Conservation (phyloP, 2,329 filamentous ascomycete species). For the Septoria petroselini region DNA sequence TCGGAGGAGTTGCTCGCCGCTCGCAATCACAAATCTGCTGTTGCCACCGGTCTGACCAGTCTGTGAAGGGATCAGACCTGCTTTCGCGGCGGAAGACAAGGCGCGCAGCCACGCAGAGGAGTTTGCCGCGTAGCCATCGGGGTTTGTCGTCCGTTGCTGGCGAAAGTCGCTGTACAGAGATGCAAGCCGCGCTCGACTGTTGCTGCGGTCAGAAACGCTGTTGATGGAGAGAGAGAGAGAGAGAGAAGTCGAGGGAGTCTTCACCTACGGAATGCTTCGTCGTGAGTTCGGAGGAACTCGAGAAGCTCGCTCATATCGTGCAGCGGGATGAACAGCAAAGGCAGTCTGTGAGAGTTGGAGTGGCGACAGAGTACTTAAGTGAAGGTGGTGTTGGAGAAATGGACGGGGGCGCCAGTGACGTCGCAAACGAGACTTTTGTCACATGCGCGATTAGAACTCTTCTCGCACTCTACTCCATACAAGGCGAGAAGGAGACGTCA, state of each 20-base stretch:
- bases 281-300: constrained; percentile 54
- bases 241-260: too few species aligned
- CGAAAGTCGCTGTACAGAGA: constrained; percentile 88
- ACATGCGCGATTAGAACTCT: constrained; percentile 1
- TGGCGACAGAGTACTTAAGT: neutral
- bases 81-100: constrained; percentile 64
- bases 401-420: neutral
- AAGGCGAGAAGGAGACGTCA: neutral
- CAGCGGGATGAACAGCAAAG: too few species aligned
- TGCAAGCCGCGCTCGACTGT: constrained; percentile 66
- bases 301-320: constrained; percentile 57
- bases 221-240: constrained; percentile 5
- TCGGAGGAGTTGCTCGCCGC: constrained; percentile 62
- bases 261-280: constrained; percentile 50
- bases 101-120: constrained; percentile 73
- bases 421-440: constrained; percentile 1
- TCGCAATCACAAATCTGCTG: constrained; percentile 52
- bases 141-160: constrained; percentile 70
- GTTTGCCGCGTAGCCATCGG: constrained; percentile 81
- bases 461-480: too few species aligned
- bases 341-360: too few species aligned
- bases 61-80: constrained; percentile 55
- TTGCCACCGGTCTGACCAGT: constrained; percentile 34
- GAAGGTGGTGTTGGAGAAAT: neutral
- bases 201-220: constrained; percentile 12